phyloP scores from a whole-genome alignment of 164 flowering plant genomes.

The Echeveria elegans region DNA sequence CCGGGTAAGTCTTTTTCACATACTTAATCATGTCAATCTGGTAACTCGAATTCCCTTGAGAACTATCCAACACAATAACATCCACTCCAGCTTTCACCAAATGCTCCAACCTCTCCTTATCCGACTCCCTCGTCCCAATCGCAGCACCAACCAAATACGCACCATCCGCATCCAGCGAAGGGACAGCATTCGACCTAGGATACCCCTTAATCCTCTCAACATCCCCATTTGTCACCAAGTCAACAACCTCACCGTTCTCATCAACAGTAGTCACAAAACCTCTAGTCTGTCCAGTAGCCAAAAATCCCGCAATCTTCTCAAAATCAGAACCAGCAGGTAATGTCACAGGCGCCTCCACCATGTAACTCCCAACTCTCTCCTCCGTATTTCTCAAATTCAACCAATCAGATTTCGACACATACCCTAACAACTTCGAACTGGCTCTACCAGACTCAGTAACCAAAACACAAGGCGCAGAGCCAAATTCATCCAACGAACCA shows the following conservation, averaged over 20 bases:
- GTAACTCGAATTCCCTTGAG: conserved; percentile 85
- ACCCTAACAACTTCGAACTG: conserved; percentile 45
- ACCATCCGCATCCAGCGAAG: conserved; percentile 63
- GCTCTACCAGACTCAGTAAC: conserved; percentile 44
- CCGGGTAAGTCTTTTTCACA: conserved; percentile 53
- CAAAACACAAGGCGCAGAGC: conserved; percentile 30
- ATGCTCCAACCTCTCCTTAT: conserved; percentile 78
- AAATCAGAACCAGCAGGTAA: conserved; percentile 39
- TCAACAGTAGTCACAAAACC: conserved; percentile 43
- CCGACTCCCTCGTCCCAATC: conserved; percentile 73
- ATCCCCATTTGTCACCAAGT: conserved; percentile 47
- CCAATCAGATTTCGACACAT: conserved; percentile 45
- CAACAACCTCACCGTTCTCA: conserved; percentile 49
- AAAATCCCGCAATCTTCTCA: conserved; percentile 35
- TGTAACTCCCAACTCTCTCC: conserved; percentile 29
- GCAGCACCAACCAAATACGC: conserved; percentile 78
- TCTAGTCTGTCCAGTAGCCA: conserved; percentile 26
- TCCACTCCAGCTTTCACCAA: conserved; percentile 74
- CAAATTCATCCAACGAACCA: conserved; percentile 28
- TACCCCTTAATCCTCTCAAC: conserved; percentile 53
- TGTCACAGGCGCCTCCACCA: conserved; percentile 19
- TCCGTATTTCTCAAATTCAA: conserved; percentile 25
- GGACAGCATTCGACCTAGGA: conserved; percentile 40
- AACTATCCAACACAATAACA: conserved; percentile 82
- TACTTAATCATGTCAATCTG: conserved; percentile 88